Evolutionary conservation across 2,329 filamentous ascomycete species (phyloP), one percentile per base, ranked within the genome.

Genomic region (Apiospora sp.): DNA sequence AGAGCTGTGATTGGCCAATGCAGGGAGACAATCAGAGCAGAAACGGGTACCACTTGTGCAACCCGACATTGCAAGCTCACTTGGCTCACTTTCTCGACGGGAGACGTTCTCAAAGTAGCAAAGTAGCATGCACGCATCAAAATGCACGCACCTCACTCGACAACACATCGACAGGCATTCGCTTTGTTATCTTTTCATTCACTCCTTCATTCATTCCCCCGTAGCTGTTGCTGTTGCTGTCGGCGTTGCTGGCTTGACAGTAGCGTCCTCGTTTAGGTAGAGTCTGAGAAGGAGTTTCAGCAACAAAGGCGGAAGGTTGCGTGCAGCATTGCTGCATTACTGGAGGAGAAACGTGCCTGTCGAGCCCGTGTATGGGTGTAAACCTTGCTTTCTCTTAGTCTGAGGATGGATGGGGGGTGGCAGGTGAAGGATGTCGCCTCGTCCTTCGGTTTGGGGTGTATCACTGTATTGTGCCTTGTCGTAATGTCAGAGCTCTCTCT

Each of bases 31-130:
- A 61, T 64, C 58, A 37, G 34, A 64, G 58, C 30, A 64, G 54
- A 64, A 64, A 64, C 58, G 58, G 58, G 58, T 64, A 64, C 34
- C 19, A 41, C 58, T 64, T 64, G 58, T 64, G 34, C 58, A 64
- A 24, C 58, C 58, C 58, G 58, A 64, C 58, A 64, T 41, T 64
- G 34, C 22, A 41, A 48, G 10, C 27, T 30, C 27, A 30, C 27
- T 30, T 30, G 27, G 27, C 27, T 19, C 54, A 61, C 30, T 48
- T 37, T 34, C 54, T 22, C 30, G 54, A 61, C 54, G 54, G 54
- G 54, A 61, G 54, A 61, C 54, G 54, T 22, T 19, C 54, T 61
- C 54, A 61, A 61, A 61, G 54, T 30, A 61, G 54, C 27, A 61
- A 58, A 64, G 54, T 14, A 64, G 22, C 58, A 64, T 64, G 34